These are phyloP conservation scores for Penicillium paxilli DNA, from an alignment of 495 filamentous ascomycete genomes.

Conservation along the genomic window DNA sequence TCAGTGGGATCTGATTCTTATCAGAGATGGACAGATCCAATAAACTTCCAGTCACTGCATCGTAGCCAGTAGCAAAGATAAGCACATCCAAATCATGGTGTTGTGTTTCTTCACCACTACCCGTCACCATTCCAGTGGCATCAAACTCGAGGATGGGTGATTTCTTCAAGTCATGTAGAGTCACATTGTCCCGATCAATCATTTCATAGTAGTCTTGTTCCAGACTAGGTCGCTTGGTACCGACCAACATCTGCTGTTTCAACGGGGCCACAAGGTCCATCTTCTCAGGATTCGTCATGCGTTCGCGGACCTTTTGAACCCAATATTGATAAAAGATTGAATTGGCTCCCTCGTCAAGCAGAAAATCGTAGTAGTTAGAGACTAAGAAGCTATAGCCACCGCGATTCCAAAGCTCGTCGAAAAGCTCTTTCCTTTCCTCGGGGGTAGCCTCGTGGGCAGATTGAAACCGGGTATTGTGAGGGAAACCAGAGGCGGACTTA, in stretches of 20 bases:
- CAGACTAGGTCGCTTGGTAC: constrained; percentile 52
- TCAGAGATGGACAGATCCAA: constrained; percentile 45
- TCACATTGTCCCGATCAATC: constrained; percentile 52
- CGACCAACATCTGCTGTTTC: constrained; percentile 46
- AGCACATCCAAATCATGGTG: constrained; percentile 49
- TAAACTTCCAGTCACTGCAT: constrained; percentile 51
- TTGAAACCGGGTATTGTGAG: constrained; percentile 36
- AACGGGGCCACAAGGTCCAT: constrained; percentile 52
- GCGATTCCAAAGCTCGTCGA: constrained; percentile 45
- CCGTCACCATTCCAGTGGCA: constrained; percentile 40
- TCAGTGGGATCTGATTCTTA: constrained; percentile 35
- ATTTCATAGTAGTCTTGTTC: constrained; percentile 57
- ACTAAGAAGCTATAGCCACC: constrained; percentile 54
- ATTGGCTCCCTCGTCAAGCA: constrained; percentile 47
- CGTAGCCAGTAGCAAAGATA: constrained; percentile 55
- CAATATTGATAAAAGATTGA: constrained; percentile 54
- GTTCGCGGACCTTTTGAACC: constrained; percentile 45
- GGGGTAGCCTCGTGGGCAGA: constrained; percentile 45
- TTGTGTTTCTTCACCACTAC: constrained; percentile 26
- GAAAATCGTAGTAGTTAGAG: constrained; percentile 49
- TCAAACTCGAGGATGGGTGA: constrained; percentile 49
- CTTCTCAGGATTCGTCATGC: constrained; percentile 48
- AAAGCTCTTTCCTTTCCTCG: constrained; percentile 45
- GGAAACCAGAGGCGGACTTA: constrained; percentile 44
- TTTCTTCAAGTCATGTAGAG: constrained; percentile 46